A percentile compares a stretch with the other conserved stretches of the same genome.
Conservation (phyloP, 1,284 basidiomycete genomes). For the Ceraceosorus guamensis region DNA sequence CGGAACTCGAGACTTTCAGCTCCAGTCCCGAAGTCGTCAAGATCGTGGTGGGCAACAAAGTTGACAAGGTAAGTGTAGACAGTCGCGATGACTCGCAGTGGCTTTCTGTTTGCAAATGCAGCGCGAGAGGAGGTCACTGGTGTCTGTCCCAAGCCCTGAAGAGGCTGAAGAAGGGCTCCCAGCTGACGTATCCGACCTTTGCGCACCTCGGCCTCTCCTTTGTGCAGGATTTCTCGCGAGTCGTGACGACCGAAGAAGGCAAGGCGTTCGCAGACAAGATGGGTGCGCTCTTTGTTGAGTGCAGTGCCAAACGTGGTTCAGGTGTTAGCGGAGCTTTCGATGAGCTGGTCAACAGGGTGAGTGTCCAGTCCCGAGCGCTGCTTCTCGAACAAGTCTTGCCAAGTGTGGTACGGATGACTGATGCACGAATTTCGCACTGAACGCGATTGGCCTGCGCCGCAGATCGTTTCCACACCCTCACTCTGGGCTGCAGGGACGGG, state of each 20-base stretch:
- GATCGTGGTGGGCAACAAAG: slow-evolving; percentile 88
- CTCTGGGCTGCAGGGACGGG: slow-evolving; percentile 36
- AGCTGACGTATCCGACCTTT: too few relatives aligned
- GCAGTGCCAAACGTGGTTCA: slow-evolving; percentile 49
- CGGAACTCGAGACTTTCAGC: slow-evolving; percentile 89
- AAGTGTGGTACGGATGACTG: neutral
- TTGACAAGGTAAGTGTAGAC: slow-evolving; percentile 58
- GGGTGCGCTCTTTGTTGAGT: slow-evolving; percentile 77
- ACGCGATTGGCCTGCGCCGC: too few relatives aligned
- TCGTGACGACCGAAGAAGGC: slow-evolving; percentile 74
- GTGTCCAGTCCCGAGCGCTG: neutral
- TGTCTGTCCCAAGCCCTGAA: too few relatives aligned
- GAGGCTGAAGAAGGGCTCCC: too few relatives aligned
- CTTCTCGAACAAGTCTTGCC: neutral
- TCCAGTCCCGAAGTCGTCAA: slow-evolving; percentile 66
- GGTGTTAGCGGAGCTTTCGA: slow-evolving; percentile 44
- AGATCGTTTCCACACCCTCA: slow-evolving; percentile 39
- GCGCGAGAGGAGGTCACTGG: too few relatives aligned
- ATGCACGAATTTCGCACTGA: neutral
- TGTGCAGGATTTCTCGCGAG: slow-evolving; percentile 72
- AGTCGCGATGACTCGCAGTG: neutral
- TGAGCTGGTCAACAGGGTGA: slow-evolving; percentile 38
- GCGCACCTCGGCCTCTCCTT: too few relatives aligned
- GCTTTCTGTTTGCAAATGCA: too few relatives aligned
- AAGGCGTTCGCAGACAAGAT: slow-evolving; percentile 71